Evolutionary conservation across 2,329 filamentous ascomycete species (phyloP).

Genomic region (Plectosphaerella plurivora): DNA sequence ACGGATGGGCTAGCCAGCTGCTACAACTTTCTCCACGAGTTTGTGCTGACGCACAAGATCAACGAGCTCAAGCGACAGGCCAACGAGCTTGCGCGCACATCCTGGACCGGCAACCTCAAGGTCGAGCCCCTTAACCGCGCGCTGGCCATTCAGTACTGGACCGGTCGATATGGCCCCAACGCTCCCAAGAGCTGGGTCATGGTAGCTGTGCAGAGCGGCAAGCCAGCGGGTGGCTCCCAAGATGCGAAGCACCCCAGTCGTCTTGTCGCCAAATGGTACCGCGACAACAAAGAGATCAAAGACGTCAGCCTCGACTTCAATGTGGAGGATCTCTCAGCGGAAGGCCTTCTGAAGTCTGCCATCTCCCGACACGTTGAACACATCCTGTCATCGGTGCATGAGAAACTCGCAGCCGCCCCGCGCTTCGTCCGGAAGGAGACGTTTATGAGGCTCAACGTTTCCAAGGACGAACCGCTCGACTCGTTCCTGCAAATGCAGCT

Average conservation of each 20-base stretch:
- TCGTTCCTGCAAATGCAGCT: conserved; percentile 68
- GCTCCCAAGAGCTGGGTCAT: conserved; percentile 87
- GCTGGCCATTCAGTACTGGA: conserved; percentile 90
- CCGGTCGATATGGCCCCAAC: conserved; percentile 48
- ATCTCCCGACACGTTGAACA: conserved; percentile 71
- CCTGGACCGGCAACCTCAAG: conserved; percentile 74
- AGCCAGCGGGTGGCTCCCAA: conserved; percentile 28
- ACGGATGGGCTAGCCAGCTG: conserved; percentile 72
- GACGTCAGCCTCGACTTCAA: conserved; percentile 66
- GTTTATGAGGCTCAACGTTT: conserved; percentile 52
- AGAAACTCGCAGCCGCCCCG: conserved; percentile 52
- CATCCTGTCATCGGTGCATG: conserved; percentile 63
- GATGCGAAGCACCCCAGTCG: conserved; percentile 45
- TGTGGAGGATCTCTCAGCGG: conserved; percentile 63
- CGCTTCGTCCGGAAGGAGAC: conserved; percentile 60
- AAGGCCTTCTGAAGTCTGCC: conserved; percentile 67
- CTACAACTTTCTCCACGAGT: conserved; percentile 82
- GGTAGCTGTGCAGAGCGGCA: conserved; percentile 71
- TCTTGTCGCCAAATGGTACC: conserved; percentile 74
- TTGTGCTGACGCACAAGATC: conserved; percentile 87
- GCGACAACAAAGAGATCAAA: conserved; percentile 71
- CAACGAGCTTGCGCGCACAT: conserved; percentile 58
- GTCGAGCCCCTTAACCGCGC: conserved; percentile 78
- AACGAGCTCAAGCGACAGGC: conserved; percentile 77
- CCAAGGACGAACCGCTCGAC: conserved; percentile 57